These are phyloP conservation scores for Aspergillus sclerotiicarbonarius DNA, from an alignment of 495 filamentous ascomycete genomes.

Conservation along the genomic window DNA sequence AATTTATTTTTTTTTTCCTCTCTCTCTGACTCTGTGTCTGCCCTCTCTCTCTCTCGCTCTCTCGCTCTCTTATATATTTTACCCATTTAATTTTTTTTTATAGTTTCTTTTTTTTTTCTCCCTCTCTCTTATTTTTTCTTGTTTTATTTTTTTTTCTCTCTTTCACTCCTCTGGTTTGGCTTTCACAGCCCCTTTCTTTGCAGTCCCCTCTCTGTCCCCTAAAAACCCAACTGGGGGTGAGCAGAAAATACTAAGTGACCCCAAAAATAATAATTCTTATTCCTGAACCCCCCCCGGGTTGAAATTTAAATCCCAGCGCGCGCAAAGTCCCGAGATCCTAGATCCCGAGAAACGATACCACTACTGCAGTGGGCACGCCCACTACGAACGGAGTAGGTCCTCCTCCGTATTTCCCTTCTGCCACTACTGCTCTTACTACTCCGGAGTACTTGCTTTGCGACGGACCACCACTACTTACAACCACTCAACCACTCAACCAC, in stretches of 20 bases:
- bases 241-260: neutral
- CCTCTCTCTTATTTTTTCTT: slow-evolving; percentile 21
- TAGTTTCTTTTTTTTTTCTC: slow-evolving; percentile 24
- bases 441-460: neutral
- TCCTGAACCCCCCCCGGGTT: neutral
- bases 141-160: slow-evolving; percentile 23
- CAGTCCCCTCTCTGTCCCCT: neutral
- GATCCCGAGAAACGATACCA: slow-evolving; percentile 4
- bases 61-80: slow-evolving; percentile 3
- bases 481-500: too few species aligned
- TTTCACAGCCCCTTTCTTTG: slow-evolving; percentile 1
- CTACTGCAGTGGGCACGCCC: neutral
- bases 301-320: neutral
- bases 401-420: neutral
- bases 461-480: neutral
- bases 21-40: slow-evolving; percentile 7
- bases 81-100: slow-evolving; percentile 4
- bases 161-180: neutral
- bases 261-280: neutral
- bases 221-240: neutral
- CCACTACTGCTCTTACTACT: neutral
- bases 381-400: neutral
- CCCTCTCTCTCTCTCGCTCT: slow-evolving; percentile 6
- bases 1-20: slow-evolving; percentile 8
- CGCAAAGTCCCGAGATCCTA: slow-evolving; percentile 7